phyloP scores from a whole-genome alignment of 1,284 basidiomycete genomes.

The Phlebopus sp. region DNA sequence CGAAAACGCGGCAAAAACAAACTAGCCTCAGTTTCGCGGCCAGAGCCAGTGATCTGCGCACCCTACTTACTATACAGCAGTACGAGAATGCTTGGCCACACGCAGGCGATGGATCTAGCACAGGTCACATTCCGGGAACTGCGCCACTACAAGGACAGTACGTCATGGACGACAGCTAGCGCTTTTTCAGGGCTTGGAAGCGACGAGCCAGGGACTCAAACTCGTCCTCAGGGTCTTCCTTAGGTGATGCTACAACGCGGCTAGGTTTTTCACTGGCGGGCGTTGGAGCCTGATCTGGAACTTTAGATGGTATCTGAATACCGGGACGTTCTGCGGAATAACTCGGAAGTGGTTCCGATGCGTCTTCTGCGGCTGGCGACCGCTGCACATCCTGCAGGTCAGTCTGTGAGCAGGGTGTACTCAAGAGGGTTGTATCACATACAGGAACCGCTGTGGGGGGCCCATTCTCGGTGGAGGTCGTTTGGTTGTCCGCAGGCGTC shows the following conservation, averaged over 20 bases:
- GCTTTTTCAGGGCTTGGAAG: constrained; percentile 80
- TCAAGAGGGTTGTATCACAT: background rate
- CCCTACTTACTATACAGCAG: too few relatives aligned
- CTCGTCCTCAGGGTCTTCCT: constrained; percentile 51
- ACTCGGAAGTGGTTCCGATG: constrained; percentile 25
- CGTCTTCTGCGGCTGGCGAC: constrained; percentile 5
- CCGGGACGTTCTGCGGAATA: constrained; percentile 31
- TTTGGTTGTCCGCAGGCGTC: constrained; percentile 38
- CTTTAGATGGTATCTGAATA: constrained; percentile 34
- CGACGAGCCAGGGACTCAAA: constrained; percentile 69
- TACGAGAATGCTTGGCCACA: too few relatives aligned
- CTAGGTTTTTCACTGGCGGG: constrained; percentile 17
- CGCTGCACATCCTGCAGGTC: constrained; percentile 11
- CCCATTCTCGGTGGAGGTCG: constrained; percentile 11
- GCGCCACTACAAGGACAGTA: constrained; percentile 1
- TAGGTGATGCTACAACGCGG: constrained; percentile 1
- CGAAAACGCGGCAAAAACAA: too few relatives aligned
- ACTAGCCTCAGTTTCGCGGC: too few relatives aligned
- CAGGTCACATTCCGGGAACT: constrained; percentile 10
- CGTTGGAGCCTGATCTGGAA: constrained; percentile 47
- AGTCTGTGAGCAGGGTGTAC: constrained; percentile 1
- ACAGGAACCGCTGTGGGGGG: constrained; percentile 35
- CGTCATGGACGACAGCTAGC: constrained; percentile 34
- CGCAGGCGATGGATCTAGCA: too few relatives aligned
- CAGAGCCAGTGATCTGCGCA: too few relatives aligned